phyloP scores from a whole-genome alignment of 2,329 filamentous ascomycete genomes.

The Thelonectria rubi region DNA sequence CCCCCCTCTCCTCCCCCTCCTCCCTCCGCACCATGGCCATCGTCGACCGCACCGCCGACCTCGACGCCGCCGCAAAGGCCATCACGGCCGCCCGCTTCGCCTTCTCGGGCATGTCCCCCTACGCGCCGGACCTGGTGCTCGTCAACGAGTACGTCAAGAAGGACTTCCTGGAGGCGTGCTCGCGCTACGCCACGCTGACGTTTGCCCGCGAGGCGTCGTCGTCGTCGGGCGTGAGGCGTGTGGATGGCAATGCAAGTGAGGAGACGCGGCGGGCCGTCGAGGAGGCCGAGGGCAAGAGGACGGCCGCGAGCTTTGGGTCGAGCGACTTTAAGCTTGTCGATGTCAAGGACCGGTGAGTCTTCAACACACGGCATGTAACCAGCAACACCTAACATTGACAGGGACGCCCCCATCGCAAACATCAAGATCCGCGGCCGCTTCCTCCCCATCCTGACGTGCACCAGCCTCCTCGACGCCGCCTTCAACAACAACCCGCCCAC shows the following conservation, averaged over 20 bases:
- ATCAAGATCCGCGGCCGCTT: conserved; percentile 24
- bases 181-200: conserved; percentile 9
- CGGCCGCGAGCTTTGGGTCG: conserved; percentile 12
- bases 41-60: conserved; percentile 35
- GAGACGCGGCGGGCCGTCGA: conserved; percentile 12
- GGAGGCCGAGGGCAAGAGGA: conserved; percentile 16
- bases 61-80: conserved; percentile 29
- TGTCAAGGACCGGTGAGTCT: conserved; percentile 17
- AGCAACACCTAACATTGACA: not conserved
- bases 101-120: conserved; percentile 29
- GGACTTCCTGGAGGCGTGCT: conserved; percentile 28
- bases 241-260: conserved; percentile 14
- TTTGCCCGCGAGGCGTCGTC: conserved; percentile 16
- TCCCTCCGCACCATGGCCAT: conserved; percentile 24
- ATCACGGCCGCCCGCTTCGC: conserved; percentile 30
- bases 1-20: conserved; percentile 12
- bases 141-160: conserved; percentile 40
- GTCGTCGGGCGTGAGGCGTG: conserved; percentile 1
- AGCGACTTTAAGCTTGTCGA: conserved; percentile 22
- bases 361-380: too few species aligned
- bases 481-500: conserved; percentile 17
- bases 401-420: conserved; percentile 17
- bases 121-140: conserved; percentile 33
- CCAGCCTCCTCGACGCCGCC: conserved; percentile 19
- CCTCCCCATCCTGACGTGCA: conserved; percentile 22